phyloP scores from a whole-genome alignment of 305 asterid species.

The Fraxinus nigra region DNA sequence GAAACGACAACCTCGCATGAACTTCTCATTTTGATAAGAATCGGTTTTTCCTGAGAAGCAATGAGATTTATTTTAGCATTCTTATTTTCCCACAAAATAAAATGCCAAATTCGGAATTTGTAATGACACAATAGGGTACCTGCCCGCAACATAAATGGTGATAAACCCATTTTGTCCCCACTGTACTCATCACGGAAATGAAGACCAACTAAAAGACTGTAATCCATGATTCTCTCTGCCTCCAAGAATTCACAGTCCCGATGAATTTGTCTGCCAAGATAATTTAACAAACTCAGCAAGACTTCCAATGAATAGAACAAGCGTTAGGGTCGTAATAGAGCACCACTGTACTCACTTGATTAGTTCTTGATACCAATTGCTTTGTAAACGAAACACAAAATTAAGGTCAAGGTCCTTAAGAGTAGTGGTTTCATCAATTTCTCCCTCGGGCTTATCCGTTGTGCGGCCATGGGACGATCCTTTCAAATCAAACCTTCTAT shows the following conservation, averaged over 20 bases:
- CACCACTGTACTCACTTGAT: constrained; percentile 58
- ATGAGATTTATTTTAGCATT: constrained; percentile 22
- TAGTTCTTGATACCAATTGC: constrained; percentile 77
- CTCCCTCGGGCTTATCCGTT: constrained; percentile 67
- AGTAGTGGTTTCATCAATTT: constrained; percentile 92
- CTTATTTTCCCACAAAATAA: constrained; percentile 9
- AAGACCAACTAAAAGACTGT: constrained; percentile 92
- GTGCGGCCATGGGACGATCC: constrained; percentile 98
- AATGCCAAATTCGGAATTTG: neutral
- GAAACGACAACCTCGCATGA: constrained; percentile 93
- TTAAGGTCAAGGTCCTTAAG: constrained; percentile 88
- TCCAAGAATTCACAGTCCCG: constrained; percentile 91
- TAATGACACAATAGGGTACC: constrained; percentile 41
- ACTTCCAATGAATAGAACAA: neutral
- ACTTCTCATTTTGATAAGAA: constrained; percentile 77
- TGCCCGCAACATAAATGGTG: constrained; percentile 75
- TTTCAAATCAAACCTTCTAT: constrained; percentile 87
- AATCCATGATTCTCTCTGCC: constrained; percentile 91
- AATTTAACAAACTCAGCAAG: constrained; percentile 21
- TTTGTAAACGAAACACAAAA: constrained; percentile 73
- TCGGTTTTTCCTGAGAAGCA: constrained; percentile 63
- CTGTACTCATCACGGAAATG: constrained; percentile 88
- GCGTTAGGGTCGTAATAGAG: neutral
- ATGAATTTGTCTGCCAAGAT: constrained; percentile 67
- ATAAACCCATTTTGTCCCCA: constrained; percentile 89